Evolutionary conservation across 2,329 filamentous ascomycete genomes (phyloP), one percentile per base, ranked within the genome.

Genomic region (Paraphoma sp.): DNA sequence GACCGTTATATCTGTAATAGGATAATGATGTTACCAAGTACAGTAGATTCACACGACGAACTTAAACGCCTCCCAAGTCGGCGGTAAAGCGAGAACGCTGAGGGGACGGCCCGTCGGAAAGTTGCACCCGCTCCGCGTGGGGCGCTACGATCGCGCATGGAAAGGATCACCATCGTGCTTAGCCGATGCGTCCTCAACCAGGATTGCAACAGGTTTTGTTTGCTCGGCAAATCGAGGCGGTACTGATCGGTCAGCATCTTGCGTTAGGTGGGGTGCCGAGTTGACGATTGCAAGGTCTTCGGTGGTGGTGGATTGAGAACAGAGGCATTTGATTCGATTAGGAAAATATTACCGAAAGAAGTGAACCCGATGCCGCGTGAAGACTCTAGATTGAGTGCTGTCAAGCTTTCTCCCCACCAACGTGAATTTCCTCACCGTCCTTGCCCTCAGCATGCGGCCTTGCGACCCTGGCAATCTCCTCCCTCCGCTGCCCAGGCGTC

Each of bases 401-500:
- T 46, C 28, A 46, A 14, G 14, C 44, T 23, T 46, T 46, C n/a
- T 30, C 33, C 12, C 43, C 43, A 31, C n/a, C 23, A 1, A 42
- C 43, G 3, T 52, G 16, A 6, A 46, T 18, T 7, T 31, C 28
- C 42, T 23, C 50, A 4, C 30, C 28, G 3, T 30, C 14, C 14
- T 38, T 44, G 10, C 29, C 17, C n/a, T 30, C 28, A n/a, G 8
- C 17, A 11, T 33, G 18, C 44, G 44, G 31, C 12, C 12, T 17
- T 11, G 40, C n/a, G 16, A 42, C 16, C 12, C 28, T 45, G 6
- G 45, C 29, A 16, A 66, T 61, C 31, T 60, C 52, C 23, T 54
- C 55, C 18, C 48, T 36, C 45, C 60, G 50, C 17, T 66, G 65
- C 0, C 59, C 62, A 16, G 60, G 55, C 11, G 64, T 67, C 6